Evolutionary conservation across 2,329 filamentous ascomycete species (phyloP), one percentile per base, ranked within the genome.

Genomic region (Fusarium denticulatum): DNA sequence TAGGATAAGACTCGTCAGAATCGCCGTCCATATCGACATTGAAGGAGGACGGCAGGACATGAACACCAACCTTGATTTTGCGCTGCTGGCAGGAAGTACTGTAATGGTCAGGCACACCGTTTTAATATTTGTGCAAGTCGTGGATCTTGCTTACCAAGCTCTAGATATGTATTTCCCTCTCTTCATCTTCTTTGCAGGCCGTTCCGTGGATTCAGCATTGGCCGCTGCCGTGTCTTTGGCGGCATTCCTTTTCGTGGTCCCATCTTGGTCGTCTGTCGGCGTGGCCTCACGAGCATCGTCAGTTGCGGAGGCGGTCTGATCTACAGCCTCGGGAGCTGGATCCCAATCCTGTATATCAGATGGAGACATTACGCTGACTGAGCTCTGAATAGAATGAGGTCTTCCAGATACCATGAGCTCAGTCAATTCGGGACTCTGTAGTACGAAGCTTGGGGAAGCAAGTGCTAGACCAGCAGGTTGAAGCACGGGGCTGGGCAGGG

Each of bases 81-180:
- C 72, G 62, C 43, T 71, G 67, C 43, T 74, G 69, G 28, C 72
- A 74, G n/a, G 72, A 74, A 16, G 63, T 74, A 16, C 72, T 74
- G 28, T n/a, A 24, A 9, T 5, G 9, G 30, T 58, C 30, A 46
- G 50, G 42, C n/a, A 32, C 18, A 30, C 5, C 30, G 26, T 34
- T 28, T 9, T 7, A 26, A 18, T 22, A 14, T 6, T 32, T n/a
- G 10, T 11, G 14, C 32, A 26, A 15, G 36, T 6, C 7, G 26
- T 12, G 34, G 9, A 15, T 10, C 39, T 32, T 16, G 12, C 61
- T 14, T 60, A 71, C 69, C 72, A 73, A 30, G 72, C 72, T 71
- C 72, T 60, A 6, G 72, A 74, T 43, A 74, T 74, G 39, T 74
- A 74, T 63, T 73, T 74, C 6, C 69, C 72, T 24, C 67, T 63